phyloP scores from a whole-genome alignment of 164 flowering plant species.

The Buxus sempervirens region DNA sequence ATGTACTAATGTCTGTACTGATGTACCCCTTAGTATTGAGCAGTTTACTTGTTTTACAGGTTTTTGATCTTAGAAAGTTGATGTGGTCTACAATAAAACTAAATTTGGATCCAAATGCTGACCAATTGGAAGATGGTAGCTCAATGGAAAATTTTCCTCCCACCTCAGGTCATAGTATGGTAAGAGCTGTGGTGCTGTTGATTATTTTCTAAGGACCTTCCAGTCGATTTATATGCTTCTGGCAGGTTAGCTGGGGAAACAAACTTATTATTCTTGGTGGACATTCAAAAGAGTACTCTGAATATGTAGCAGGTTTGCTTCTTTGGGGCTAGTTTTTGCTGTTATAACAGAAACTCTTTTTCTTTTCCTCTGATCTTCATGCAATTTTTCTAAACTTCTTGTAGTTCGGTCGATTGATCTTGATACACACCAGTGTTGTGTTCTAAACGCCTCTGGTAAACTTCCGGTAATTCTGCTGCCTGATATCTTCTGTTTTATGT shows the following conservation, averaged over 20 bases:
- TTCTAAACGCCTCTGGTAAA: slow-evolving; percentile 66
- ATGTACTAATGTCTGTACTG: not conserved
- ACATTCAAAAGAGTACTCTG: slow-evolving; percentile 48
- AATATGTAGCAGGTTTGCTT: slow-evolving; percentile 48
- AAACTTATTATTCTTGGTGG: slow-evolving; percentile 74
- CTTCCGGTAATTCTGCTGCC: slow-evolving; percentile 57
- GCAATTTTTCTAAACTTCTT: slow-evolving; percentile 20
- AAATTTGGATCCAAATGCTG: slow-evolving; percentile 28
- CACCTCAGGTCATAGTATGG: slow-evolving; percentile 75
- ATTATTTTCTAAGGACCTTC: not conserved
- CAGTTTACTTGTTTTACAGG: slow-evolving; percentile 38
- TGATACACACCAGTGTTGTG: slow-evolving; percentile 50
- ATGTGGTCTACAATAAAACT: slow-evolving; percentile 62
- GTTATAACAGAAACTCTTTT: not conserved
- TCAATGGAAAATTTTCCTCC: slow-evolving; percentile 52
- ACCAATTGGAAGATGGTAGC: slow-evolving; percentile 22
- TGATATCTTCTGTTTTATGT: not conserved
- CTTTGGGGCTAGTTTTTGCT: slow-evolving; percentile 2
- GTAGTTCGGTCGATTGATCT: slow-evolving; percentile 69
- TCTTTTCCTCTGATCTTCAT: slow-evolving; percentile 12
- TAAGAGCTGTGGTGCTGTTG: slow-evolving; percentile 20
- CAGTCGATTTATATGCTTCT: slow-evolving; percentile 11
- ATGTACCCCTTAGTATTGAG: slow-evolving; percentile 1
- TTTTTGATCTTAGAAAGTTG: slow-evolving; percentile 63
- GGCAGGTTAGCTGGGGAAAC: slow-evolving; percentile 72